Evolutionary conservation across 768 basidiomycete species (phyloP), one percentile per base, ranked within the genome.

Genomic region (Amanita pseudoporphyria): DNA sequence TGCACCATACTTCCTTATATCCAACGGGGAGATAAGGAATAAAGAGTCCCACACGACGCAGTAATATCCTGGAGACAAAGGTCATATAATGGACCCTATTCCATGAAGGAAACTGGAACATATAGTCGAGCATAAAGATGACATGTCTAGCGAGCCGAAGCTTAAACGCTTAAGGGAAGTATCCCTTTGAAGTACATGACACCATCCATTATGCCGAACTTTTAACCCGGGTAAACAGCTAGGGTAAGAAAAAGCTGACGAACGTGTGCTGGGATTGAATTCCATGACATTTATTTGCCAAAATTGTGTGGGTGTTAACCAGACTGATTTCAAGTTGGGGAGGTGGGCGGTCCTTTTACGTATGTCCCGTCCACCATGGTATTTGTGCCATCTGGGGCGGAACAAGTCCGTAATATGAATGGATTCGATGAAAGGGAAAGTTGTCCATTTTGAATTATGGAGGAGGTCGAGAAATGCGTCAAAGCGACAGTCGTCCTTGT

Each of bases 211-310:
- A 14, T 26, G 26, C 22, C 22, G 26, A 42, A 42, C 40, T 24
- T 9, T 14, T 6, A 42, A 42, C 14, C 13, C 13, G 14, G 13
- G 13, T 42, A 22, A 42, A 42, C 5, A 42, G n/a, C n/a, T n/a
- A 42, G 26, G 22, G 10, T n/a, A 14, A 24, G 12, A 6, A 42
- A 24, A 9, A 42, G 26, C 5, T 22, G 40, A 7, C 40, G 40
- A 26, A 42, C n/a, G 26, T 42, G 13, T 9, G 6, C n/a, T 2
- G 40, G 40, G 13, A 42, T 42, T 3, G 40, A 42, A 9, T 21
- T 22, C 40, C 40, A 42, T 7, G 40, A 42, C n/a, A n/a, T n/a
- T n/a, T 42, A 42, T 42, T 42, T 28, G 40, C 40, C 40, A 42
- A 13, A 7, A 14, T n/a, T n/a, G 40, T 9, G 40, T 42, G 22